These are phyloP conservation scores for Mollisia scopiformis DNA, from an alignment of 2,329 filamentous ascomycete genomes.

Conservation along the genomic window DNA sequence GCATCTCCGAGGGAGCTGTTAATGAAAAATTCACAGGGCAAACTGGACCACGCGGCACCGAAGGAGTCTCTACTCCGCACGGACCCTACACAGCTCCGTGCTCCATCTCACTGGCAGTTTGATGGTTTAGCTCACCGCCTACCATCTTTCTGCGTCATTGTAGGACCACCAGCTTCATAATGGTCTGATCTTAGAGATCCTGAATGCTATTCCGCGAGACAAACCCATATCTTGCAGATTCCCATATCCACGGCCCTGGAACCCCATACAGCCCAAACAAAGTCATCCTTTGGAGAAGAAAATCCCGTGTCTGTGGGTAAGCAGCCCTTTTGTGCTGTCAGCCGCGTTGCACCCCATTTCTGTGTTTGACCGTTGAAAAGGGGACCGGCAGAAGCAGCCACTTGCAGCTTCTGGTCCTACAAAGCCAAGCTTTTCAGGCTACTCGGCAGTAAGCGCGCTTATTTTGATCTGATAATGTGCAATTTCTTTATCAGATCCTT, in stretches of 20 bases:
- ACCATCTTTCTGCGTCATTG: not conserved
- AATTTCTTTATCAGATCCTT: too few species aligned
- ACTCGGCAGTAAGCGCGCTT: not conserved
- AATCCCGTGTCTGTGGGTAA: not conserved
- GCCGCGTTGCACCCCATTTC: too few species aligned
- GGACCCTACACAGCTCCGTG: too few species aligned
- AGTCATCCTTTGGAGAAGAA: not conserved
- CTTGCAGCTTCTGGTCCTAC: not conserved
- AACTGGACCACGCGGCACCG: too few species aligned
- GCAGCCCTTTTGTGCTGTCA: too few species aligned
- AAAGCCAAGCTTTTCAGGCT: not conserved
- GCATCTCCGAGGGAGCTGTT: not conserved
- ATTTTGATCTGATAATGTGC: not conserved
- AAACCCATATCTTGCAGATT: not conserved
- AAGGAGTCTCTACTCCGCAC: too few species aligned
- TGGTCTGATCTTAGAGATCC: constrained; percentile 8
- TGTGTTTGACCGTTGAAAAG: not conserved
- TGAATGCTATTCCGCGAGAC: not conserved
- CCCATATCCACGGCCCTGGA: constrained; percentile 2
- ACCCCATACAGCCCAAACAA: not conserved
- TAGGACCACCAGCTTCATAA: not conserved
- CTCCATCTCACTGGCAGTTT: not conserved
- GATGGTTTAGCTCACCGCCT: not conserved
- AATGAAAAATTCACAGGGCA: too few species aligned
- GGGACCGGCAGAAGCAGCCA: not conserved